Percentiles rank a stretch among this genome's conserved stretches.
Conservation (phyloP, 352 stramenopile genomes). For the Globisporangium ultimum region DNA sequence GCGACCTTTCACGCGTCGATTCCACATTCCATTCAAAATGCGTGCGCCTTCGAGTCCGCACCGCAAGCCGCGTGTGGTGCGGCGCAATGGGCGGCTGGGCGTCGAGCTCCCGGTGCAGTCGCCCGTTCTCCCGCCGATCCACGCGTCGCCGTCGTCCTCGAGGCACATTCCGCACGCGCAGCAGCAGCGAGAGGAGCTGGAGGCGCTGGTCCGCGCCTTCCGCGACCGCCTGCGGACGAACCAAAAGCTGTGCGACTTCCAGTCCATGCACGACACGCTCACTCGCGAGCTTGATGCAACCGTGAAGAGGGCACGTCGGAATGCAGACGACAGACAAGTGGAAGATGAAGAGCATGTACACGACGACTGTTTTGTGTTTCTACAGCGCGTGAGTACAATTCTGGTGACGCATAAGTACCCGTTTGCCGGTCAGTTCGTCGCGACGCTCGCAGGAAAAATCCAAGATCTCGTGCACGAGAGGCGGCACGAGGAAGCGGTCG, state of each 20-base stretch:
- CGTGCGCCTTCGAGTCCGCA: slow-evolving; percentile 3
- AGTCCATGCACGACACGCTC: slow-evolving; percentile 2
- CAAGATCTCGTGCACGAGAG: slow-evolving; percentile 18
- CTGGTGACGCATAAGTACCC: slow-evolving; percentile 9
- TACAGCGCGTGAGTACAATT: neutral
- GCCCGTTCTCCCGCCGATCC: slow-evolving; percentile 16
- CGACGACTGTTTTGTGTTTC: slow-evolving; percentile 17
- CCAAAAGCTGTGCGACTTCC: slow-evolving; percentile 13
- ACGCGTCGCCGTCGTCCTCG: neutral
- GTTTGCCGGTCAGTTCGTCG: slow-evolving; percentile 21
- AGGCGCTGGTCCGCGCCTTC: slow-evolving; percentile 17
- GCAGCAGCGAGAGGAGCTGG: slow-evolving; percentile 18
- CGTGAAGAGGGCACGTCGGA: neutral
- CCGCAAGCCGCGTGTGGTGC: slow-evolving; percentile 6
- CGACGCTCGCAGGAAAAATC: slow-evolving; percentile 8
- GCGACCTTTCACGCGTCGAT: neutral
- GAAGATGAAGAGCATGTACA: neutral
- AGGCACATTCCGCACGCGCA: slow-evolving; percentile 3
- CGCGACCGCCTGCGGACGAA: slow-evolving; percentile 17
- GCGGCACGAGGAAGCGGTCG: slow-evolving; percentile 14
- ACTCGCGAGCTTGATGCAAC: neutral
- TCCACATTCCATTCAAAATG: neutral
- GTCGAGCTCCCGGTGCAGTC: slow-evolving; percentile 4
- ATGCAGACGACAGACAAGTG: neutral
- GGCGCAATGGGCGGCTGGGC: slow-evolving; percentile 20